These are phyloP conservation scores for Spizellomyces sp. DNA, from an alignment of 192 early-diverging fungal species.

Conservation along the genomic window DNA sequence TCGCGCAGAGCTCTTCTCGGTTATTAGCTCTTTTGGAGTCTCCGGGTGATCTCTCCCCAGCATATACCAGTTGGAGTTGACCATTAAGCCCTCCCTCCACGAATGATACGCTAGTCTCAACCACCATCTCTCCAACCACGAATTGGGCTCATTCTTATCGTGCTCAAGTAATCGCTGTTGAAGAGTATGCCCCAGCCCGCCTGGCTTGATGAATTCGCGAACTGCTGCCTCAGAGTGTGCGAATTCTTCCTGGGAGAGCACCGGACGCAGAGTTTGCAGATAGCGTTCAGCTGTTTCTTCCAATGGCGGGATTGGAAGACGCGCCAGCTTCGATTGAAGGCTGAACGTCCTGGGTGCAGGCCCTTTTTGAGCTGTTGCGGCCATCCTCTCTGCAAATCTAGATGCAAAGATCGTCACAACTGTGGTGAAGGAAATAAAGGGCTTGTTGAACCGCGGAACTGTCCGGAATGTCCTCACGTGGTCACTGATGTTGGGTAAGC, in stretches of 20 bases:
- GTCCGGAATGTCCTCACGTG: too few relatives aligned
- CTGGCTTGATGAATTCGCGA: conserved; percentile 75
- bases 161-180: conserved; percentile 81
- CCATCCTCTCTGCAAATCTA: too few relatives aligned
- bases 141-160: conserved; percentile 71
- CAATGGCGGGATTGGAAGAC: conserved; percentile 88
- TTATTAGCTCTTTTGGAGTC: conserved; percentile 31
- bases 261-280: conserved; percentile 74
- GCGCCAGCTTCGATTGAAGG: conserved; percentile 65
- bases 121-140: conserved; percentile 98
- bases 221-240: conserved; percentile 65
- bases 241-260: conserved; percentile 68
- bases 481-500: too few relatives aligned
- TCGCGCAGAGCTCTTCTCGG: conserved; percentile 1
- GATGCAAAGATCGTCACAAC: too few relatives aligned
- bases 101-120: conserved; percentile 76
- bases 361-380: too few relatives aligned
- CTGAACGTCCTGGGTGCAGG: conserved; percentile 23
- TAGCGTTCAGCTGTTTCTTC: conserved; percentile 82
- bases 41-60: conserved; percentile 64
- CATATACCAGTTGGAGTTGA: conserved; percentile 92
- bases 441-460: too few relatives aligned
- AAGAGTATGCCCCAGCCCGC: conserved; percentile 80
- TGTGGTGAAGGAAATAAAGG: too few relatives aligned
- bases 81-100: conserved; percentile 78